phyloP scores from a whole-genome alignment of 176 grass and related monocot species.

The Oryza meyeriana region DNA sequence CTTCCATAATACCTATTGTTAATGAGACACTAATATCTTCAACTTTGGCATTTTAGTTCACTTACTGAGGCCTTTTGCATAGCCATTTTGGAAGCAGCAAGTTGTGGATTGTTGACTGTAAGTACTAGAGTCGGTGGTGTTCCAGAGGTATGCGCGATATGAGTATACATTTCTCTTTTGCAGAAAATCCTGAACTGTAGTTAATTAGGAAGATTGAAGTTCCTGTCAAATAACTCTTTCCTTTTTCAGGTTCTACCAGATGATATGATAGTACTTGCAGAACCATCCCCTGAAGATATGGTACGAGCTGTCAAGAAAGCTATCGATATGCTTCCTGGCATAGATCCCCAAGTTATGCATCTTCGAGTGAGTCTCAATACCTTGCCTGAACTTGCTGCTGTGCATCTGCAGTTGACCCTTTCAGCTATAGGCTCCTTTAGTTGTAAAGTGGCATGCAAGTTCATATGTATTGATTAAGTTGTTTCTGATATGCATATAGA shows the following conservation, averaged over 20 bases:
- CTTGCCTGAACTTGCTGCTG: not conserved
- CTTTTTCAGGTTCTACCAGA: slow-evolving; percentile 86
- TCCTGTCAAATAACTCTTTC: not conserved
- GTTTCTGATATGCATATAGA: slow-evolving; percentile 45
- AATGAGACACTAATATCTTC: not conserved
- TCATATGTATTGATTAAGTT: slow-evolving; percentile 3
- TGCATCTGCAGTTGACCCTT: not conserved
- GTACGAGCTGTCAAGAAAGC: slow-evolving; percentile 73
- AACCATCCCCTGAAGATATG: slow-evolving; percentile 84
- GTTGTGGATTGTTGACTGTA: slow-evolving; percentile 92
- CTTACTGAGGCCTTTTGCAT: slow-evolving; percentile 98
- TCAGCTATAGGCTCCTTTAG: not conserved
- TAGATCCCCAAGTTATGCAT: slow-evolving; percentile 90
- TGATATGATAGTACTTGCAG: slow-evolving; percentile 94
- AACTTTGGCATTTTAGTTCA: slow-evolving; percentile 58
- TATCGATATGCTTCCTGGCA: slow-evolving; percentile 78
- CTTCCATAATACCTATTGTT: not conserved
- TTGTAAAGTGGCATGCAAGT: not conserved
- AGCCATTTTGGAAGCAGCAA: slow-evolving; percentile 97
- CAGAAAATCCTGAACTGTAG: not conserved
- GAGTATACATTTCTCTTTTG: slow-evolving; percentile 18
- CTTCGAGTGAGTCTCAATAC: slow-evolving; percentile 44
- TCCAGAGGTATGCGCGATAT: slow-evolving; percentile 55
- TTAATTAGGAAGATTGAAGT: not conserved
- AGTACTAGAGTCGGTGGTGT: slow-evolving; percentile 97